Conservation (phyloP, 805 yeast species). For the Candida maris region DNA sequence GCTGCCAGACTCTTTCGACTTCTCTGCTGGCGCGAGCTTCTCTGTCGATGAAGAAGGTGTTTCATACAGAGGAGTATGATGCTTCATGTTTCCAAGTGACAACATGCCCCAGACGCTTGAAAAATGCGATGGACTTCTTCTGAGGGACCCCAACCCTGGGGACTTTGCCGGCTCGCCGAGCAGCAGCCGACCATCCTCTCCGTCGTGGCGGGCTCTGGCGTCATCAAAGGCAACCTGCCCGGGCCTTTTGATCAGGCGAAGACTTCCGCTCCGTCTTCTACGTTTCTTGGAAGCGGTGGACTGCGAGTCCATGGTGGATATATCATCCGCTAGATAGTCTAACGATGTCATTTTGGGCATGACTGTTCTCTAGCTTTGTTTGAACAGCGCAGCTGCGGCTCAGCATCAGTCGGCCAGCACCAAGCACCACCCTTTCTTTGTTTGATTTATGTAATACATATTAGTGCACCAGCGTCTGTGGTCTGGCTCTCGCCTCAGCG, state of each 20-base stretch:
- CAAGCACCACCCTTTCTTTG: too few species aligned
- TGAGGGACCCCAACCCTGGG: neutral
- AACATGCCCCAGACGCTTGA: slow-evolving; percentile 13
- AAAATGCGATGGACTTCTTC: slow-evolving; percentile 7
- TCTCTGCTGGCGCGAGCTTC: too few species aligned
- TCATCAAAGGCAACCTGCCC: neutral
- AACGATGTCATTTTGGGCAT: slow-evolving; percentile 5
- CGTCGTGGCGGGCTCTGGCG: neutral
- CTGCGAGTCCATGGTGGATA: slow-evolving; percentile 13
- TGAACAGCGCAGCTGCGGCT: too few species aligned
- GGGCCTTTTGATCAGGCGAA: slow-evolving; percentile 10
- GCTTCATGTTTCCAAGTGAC: slow-evolving; percentile 2
- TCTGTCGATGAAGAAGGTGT: too few species aligned
- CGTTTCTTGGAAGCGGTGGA: slow-evolving; percentile 13
- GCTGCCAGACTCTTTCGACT: too few species aligned
- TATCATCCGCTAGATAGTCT: slow-evolving; percentile 7
- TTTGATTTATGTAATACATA: too few species aligned
- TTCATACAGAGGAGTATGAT: neutral
- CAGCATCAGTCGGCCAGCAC: too few species aligned
- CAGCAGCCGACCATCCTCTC: neutral
- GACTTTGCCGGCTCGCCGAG: neutral
- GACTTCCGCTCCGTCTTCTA: slow-evolving; percentile 16
- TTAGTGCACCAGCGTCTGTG: too few species aligned
- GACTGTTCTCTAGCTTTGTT: too few species aligned
- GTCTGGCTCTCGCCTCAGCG: too few species aligned